These are phyloP conservation scores for Colletotrichum agaves DNA, from an alignment of 2,329 filamentous ascomycete species.

Conservation along the genomic window DNA sequence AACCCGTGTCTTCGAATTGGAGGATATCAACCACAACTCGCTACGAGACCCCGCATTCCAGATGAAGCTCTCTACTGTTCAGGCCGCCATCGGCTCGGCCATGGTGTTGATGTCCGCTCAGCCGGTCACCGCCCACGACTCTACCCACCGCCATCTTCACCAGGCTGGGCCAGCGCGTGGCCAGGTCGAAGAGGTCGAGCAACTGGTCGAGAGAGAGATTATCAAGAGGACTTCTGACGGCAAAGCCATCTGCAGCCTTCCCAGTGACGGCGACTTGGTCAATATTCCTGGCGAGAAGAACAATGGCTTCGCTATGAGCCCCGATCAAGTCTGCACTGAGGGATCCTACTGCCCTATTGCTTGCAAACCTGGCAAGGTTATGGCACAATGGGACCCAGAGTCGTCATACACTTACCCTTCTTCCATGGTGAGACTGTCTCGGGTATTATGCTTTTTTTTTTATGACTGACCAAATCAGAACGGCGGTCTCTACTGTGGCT, in stretches of 20 bases:
- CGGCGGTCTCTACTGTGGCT: conserved; percentile 78
- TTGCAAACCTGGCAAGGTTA: conserved; percentile 79
- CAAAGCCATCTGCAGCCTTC: conserved; percentile 68
- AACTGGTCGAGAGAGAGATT: conserved; percentile 34
- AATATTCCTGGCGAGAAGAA: conserved; percentile 71
- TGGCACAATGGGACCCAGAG: conserved; percentile 80
- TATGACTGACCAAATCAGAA: conserved; percentile 57
- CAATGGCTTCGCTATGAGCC: conserved; percentile 83
- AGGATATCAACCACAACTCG: conserved; percentile 32
- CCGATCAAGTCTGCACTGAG: conserved; percentile 74
- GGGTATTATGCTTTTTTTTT: neutral
- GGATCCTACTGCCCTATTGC: conserved; percentile 81
- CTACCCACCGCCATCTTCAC: conserved; percentile 52
- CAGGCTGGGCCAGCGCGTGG: conserved; percentile 12
- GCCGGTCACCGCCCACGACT: conserved; percentile 50
- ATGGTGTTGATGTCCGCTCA: conserved; percentile 58
- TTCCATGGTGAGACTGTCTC: conserved; percentile 68
- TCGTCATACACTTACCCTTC: conserved; percentile 76
- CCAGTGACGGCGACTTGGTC: conserved; percentile 73
- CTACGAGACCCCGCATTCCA: conserved; percentile 39
- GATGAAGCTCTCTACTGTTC: conserved; percentile 66
- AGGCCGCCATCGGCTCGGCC: conserved; percentile 61
- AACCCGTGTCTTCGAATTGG: conserved; percentile 7
- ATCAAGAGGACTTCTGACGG: conserved; percentile 45
- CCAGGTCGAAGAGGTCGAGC: conserved; percentile 9